Percentiles rank a stretch among this genome's conserved stretches.
Conservation (phyloP, 192 early-diverging fungal genomes). For the Entomortierella beljakovae region DNA sequence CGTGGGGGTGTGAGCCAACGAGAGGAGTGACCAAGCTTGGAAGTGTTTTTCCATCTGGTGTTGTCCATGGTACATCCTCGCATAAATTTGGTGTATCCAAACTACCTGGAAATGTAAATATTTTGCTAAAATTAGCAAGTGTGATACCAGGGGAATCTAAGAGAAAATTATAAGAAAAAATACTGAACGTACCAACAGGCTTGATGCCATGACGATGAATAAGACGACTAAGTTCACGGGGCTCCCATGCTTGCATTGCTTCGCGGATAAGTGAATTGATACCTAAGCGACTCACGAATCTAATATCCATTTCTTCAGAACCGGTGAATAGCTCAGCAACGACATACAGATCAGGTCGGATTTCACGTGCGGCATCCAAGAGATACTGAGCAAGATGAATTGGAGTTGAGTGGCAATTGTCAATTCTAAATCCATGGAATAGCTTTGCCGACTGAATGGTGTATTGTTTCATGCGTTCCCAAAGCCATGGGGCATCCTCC, state of each 20-base stretch:
- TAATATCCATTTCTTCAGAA: conserved; percentile 91
- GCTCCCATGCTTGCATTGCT: conserved; percentile 98
- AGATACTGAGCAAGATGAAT: conserved; percentile 94
- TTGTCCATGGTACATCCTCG: conserved; percentile 51
- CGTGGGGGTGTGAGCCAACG: conserved; percentile 86
- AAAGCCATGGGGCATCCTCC: conserved; percentile 95
- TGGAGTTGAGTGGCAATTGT: conserved; percentile 99
- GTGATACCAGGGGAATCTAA: too few species aligned
- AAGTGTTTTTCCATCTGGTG: conserved; percentile 56
- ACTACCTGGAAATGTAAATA: conserved; percentile 63
- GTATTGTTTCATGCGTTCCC: conserved; percentile 93
- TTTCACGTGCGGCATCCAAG: conserved; percentile 85
- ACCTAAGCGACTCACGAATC: conserved; percentile 92
- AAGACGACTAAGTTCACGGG: conserved; percentile 88
- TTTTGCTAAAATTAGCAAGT: too few species aligned
- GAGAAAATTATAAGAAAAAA: not conserved
- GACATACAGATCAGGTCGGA: conserved; percentile 94
- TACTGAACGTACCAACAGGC: conserved; percentile 74
- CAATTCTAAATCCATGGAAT: conserved; percentile 98
- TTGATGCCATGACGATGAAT: conserved; percentile 93
- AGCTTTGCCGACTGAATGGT: conserved; percentile 87
- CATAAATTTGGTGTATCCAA: conserved; percentile 79
- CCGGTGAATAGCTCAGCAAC: conserved; percentile 99
- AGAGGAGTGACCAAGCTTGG: conserved; percentile 74
- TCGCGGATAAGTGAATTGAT: conserved; percentile 98